These are phyloP conservation scores for Candida railenensis DNA, from an alignment of 805 yeast genomes.

Conservation along the genomic window DNA sequence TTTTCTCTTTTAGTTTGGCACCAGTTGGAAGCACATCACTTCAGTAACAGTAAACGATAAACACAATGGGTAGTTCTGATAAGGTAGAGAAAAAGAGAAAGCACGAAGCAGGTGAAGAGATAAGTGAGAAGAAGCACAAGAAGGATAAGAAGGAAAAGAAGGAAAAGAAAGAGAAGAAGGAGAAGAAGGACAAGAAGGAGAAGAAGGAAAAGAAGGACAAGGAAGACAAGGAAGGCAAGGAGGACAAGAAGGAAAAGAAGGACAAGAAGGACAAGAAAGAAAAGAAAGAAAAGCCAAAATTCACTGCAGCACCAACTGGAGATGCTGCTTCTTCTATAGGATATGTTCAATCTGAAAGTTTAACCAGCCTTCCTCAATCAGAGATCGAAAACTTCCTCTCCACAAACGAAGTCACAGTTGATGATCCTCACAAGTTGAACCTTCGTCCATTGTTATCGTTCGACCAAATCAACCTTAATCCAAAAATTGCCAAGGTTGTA, in stretches of 20 bases:
- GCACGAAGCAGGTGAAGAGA: conserved; percentile 9
- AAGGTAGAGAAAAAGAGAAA: conserved; percentile 21
- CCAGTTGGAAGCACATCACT: neutral
- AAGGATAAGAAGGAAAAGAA: conserved; percentile 35
- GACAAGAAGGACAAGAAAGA: conserved; percentile 14
- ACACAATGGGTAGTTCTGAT: conserved; percentile 14
- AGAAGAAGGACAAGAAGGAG: conserved; percentile 30
- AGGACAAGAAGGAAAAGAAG: conserved; percentile 13
- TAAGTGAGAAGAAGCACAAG: conserved; percentile 15
- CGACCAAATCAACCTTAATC: conserved; percentile 51
- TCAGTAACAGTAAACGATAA: conserved; percentile 3
- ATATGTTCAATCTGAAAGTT: conserved; percentile 40
- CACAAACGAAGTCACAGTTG: conserved; percentile 76
- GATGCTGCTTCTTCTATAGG: conserved; percentile 13
- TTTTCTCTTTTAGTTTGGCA: neutral
- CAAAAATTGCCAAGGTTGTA: conserved; percentile 58
- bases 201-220: conserved; percentile 22
- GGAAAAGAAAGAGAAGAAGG: conserved; percentile 37
- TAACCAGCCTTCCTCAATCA: conserved; percentile 44
- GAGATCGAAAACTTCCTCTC: conserved; percentile 63
- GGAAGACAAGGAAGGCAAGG: conserved; percentile 22
- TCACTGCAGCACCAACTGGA: conserved; percentile 9
- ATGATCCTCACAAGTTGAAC: conserved; percentile 55
- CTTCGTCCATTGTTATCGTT: conserved; percentile 73
- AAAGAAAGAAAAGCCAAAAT: conserved; percentile 11